Conservation (phyloP, 2,329 filamentous ascomycete species). For the Hawksworthiomyces lignivorus region DNA sequence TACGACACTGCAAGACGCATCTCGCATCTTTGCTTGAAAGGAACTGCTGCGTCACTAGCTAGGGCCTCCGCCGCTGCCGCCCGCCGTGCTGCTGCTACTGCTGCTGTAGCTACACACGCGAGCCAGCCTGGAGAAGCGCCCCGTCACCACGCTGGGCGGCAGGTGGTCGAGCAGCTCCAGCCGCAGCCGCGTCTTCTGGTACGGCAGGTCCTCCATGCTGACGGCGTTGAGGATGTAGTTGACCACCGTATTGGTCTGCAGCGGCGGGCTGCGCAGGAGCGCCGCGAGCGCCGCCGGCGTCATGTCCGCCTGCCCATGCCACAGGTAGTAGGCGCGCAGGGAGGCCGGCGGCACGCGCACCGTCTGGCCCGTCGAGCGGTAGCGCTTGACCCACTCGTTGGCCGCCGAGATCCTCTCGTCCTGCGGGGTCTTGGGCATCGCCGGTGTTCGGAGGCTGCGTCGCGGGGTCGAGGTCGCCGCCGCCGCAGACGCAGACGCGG, state of each 20-base stretch:
- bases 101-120: constrained; percentile 13
- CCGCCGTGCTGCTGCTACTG: no score
- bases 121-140: constrained; percentile 23
- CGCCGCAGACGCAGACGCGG: constrained; percentile 25
- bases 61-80: neutral
- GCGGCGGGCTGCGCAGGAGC: constrained; percentile 52
- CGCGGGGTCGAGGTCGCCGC: constrained; percentile 33
- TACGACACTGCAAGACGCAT: no score
- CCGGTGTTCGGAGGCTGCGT: constrained; percentile 5
- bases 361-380: constrained; percentile 20
- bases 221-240: constrained; percentile 53
- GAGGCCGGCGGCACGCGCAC: constrained; percentile 22
- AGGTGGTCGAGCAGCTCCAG: constrained; percentile 34
- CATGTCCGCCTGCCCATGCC: constrained; percentile 47
- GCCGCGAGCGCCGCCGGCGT: constrained; percentile 40
- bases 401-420: constrained; percentile 38
- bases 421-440: constrained; percentile 14
- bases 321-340: constrained; percentile 56
- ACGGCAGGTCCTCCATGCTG: constrained; percentile 41
- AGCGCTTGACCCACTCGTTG: constrained; percentile 29
- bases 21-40: no score
- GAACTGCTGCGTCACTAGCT: no score
- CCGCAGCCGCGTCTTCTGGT: constrained; percentile 36
- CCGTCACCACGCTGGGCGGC: constrained; percentile 14
- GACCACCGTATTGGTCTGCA: constrained; percentile 48